Evolutionary conservation across 2,329 filamentous ascomycete genomes (phyloP), one percentile per base, ranked within the genome.

Genomic region (Rosellinia necatrix): DNA sequence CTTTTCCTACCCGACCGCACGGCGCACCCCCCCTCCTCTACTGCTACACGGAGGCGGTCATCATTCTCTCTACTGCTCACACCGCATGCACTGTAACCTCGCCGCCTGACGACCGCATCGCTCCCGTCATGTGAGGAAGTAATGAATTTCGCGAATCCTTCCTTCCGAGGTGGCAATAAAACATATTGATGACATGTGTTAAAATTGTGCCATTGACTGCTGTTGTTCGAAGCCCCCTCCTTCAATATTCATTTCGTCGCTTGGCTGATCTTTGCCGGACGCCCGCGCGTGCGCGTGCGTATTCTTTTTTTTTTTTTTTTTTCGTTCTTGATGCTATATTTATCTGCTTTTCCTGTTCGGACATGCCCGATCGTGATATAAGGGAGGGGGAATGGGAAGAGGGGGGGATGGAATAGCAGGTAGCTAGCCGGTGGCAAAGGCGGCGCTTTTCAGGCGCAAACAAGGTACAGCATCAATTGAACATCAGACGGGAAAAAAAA

Each of bases 11-110:
- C 54, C 54, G 54, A 57, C 49, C 7, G 43, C 27, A 21, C 42
- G 55, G 55, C 46, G 44, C 50, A 53, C 50, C 38, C 49, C 55
- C 44, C n/a, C n/a, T n/a, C n/a, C n/a, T n/a, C n/a, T n/a, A n/a
- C n/a, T n/a, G n/a, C n/a, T n/a, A n/a, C n/a, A n/a, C n/a, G n/a
- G n/a, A n/a, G n/a, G n/a, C n/a, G n/a, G n/a, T n/a, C n/a, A n/a
- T n/a, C n/a, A n/a, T n/a, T n/a, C n/a, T n/a, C n/a, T n/a, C n/a
- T n/a, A n/a, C n/a, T n/a, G n/a, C 32, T 47, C 44, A 50, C 50
- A 47, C 55, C 50, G 44, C 34, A 53, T 29, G 37, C 38, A 22
- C 43, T 53, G 54, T 41, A 57, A 57, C 54, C 21, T 21, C 25
- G 25, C n/a, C 44, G 42, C 49, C 29, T 27, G 29, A 25, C 29